Evolutionary conservation across 129 eudicot species (phyloP), one percentile per base, ranked within the genome.

Genomic region (Ambrosia artemisiifolia): DNA sequence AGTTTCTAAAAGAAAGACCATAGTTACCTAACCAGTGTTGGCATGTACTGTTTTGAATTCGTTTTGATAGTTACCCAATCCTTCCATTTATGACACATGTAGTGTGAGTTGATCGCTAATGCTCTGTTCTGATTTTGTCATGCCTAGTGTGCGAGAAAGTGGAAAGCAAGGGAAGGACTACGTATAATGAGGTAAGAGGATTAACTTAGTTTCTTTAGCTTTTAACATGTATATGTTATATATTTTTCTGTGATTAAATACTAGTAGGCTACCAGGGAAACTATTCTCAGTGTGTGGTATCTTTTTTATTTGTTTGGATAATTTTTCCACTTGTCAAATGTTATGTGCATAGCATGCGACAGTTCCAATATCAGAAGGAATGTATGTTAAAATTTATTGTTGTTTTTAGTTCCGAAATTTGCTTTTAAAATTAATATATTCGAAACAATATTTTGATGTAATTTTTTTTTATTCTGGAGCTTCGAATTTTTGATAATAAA

Each of bases 81-180:
- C 16, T 16, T 24, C 24, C 59, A 14, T 12, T 12, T 67, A n/a
- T 6, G 19, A 3, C 47, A 24, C n/a, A 0, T 32, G 24, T 19
- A 24, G 12, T 44, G 33, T 20, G 55, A 30, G 54, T 67, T 67
- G 3, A 24, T 17, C 49, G 2, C 57, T 66, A 10, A 30, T 61
- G 30, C 6, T 69, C 69, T 59, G 6, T 59, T 48, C 44, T 60
- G 10, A 19, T 64, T 28, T 68, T 75, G 69, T 65, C 57, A 35
- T 72, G 62, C 42, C 9, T 16, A 89, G 95, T 88, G 24, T 88
- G 95, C 34, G 91, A 88, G 83, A 88, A 88, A 81, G 95, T 85
- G 43, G 88, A 88, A 81, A 88, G 95, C 91, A 88, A 88, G 65
- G 95, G 95, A 67, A 85, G 91, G 79, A 88, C 95, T 63, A 88